Evolutionary conservation across 257 asterid species (phyloP), one percentile per base, ranked within the genome.

Genomic region (Paulownia fortunei): DNA sequence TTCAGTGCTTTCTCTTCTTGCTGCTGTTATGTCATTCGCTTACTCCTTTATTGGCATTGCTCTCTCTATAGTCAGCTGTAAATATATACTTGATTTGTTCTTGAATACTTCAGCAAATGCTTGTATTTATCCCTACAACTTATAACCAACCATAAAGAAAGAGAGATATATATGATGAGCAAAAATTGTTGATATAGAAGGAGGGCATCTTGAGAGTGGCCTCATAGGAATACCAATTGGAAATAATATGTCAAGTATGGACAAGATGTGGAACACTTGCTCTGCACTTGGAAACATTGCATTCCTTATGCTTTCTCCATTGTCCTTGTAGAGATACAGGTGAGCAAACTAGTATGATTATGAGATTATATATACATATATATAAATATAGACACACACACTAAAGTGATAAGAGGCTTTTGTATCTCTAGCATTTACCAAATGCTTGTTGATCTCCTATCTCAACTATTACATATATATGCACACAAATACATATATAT

Each of bases 11-110:
- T 92, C 97, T 16, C n/a, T 86, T 65, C n/a, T 92, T 41, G 93
- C 97, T 21, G 97, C 97, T 1, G 39, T 77, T 10, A 92, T 92
- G 97, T 92, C 97, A 1, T 92, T 92, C 49, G 86, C 87, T n/a
- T 91, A 92, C 75, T 80, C 97, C 46, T 67, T 85, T 62, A 87
- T 87, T 51, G 97, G 72, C 18, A 44, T 65, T 1, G 54, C 32
- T 19, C 72, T 19, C 72, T 13, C 46, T 10, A 39, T 39, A 6
- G 1, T 6, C n/a, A n/a, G n/a, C n/a, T n/a, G n/a, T n/a, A n/a
- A n/a, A n/a, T n/a, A n/a, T n/a, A n/a, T n/a, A n/a, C n/a, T n/a
- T n/a, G n/a, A n/a, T n/a, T n/a, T n/a, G n/a, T n/a, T n/a, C n/a
- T n/a, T n/a, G n/a, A n/a, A n/a, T n/a, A n/a, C n/a, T n/a, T n/a